Evolutionary conservation across 352 stramenopile genomes (phyloP), one percentile per base, ranked within the genome.

Genomic region (Pythium sukuiense): DNA sequence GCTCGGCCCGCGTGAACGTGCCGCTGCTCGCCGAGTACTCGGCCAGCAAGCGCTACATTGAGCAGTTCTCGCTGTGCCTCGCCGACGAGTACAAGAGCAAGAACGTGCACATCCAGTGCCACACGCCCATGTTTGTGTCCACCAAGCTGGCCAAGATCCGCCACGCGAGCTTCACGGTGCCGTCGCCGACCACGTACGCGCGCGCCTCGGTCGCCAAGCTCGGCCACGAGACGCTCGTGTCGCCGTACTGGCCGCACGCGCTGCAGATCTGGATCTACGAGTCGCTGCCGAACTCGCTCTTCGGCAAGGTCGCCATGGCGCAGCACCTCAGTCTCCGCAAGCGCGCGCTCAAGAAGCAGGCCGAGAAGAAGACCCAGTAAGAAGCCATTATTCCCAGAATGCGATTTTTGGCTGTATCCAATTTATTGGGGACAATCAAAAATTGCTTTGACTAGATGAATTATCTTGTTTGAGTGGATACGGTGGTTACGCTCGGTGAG

Each of bases 141-240:
- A 99, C 97, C 27, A 99, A 99, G 83, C 80, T 99, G 53, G 96
- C 97, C 60, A 99, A 99, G 81, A 98, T 99, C 83, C 90, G 97
- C 58, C 95, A 98, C 67, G 76, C 94, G 62, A 95, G 76, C 62
- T 87, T 99, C 65, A 94, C 93, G 70, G 95, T 99, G 59, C 96
- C 97, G 30, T 93, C 82, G 55, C 89, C 97, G 8, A 68, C 86
- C 11, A 88, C 88, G 39, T 99, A 98, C 83, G 96, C 93, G 55
- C 85, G 85, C 58, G 81, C 96, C 26, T 96, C 88, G 9, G 89
- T 99, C 52, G 88, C 81, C 45, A 96, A 95, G 65, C 89, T 99
- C 58, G 97, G 96, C 58, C 95, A 97, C 71, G 90, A 96, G 63
- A 94, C 89, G 58, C 80, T 97, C 13, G 79, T 95, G 39, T 98